Evolutionary conservation across 208 protist genomes (phyloP).

Genomic region (Blechomonas ayalai): DNA sequence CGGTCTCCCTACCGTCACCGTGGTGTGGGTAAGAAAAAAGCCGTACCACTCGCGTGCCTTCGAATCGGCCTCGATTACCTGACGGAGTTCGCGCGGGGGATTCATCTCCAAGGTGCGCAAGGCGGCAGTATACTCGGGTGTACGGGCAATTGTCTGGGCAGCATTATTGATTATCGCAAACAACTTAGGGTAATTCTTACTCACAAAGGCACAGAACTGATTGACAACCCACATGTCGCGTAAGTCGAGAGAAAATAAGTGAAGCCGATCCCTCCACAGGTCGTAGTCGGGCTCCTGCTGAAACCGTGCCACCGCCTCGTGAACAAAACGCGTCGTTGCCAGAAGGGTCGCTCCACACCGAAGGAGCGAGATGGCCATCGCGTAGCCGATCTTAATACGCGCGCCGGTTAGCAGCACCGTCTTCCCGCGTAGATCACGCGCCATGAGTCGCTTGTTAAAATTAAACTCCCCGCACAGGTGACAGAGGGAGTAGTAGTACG

Average conservation of each 20-base stretch:
- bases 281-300: constrained; percentile 84
- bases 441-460: constrained; percentile 91
- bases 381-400: constrained; percentile 93
- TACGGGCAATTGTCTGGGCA: constrained; percentile 94
- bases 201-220: constrained; percentile 87
- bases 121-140: constrained; percentile 88
- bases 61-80: constrained; percentile 36
- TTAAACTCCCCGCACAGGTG: constrained; percentile 93
- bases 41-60: constrained; percentile 53
- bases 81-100: constrained; percentile 30
- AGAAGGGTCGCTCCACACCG: constrained; percentile 75
- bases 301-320: constrained; percentile 79
- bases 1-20: constrained; percentile 65
- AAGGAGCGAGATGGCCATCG: constrained; percentile 85
- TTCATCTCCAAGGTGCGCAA: constrained; percentile 64
- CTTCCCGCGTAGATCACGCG: constrained; percentile 85
- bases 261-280: constrained; percentile 86
- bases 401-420: constrained; percentile 90
- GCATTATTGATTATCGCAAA: constrained; percentile 97
- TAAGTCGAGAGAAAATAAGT: constrained; percentile 93
- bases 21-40: constrained; percentile 75
- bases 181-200: constrained; percentile 50
- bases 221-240: constrained; percentile 91
- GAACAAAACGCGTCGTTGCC: constrained; percentile 90
- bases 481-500: constrained; percentile 96